Base-by-base conservation (phyloP, 257 asterid genomes). In the Rhazya stricta region DNA sequence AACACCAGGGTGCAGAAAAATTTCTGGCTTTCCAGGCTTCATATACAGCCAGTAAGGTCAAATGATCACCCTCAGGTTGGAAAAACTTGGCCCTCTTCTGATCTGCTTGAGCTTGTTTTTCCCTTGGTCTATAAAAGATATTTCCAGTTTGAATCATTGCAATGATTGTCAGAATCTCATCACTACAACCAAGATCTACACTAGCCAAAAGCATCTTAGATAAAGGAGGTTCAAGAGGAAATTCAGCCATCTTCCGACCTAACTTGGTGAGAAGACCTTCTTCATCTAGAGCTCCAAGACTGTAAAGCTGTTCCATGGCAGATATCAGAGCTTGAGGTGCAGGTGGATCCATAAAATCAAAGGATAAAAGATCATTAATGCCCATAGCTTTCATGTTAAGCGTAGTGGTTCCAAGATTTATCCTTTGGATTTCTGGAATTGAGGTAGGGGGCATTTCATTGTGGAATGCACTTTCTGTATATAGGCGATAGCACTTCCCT, bases 171-270 rank as follows among this genome's bases (percentile, higher is more conserved):
- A 94, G 82, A 76, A 91, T 91, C 87, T 94, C 98, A 79, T 94
- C 98, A 72, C 94, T 91, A 73, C 98, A 94, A 9, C 96, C 96
- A 60, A 91, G 93, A 82, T 94, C 96, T 18, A 91, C 96, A 51
- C 97, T 91, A 45, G 98, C 98, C 67, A 94, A 96, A 73, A 94
- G 91, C 97, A 91, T 91, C 83, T 94, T 94, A 19, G 96, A 91
- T 69, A 91, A 79, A 58, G 97, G 96, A 67, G 98, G 98, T 36
- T 91, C 98, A 71, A 94, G 82, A 0, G 97, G 98, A 81, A 94
- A 94, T 72, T 94, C 98, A n/a, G 97, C 97, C 98, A 94, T 94
- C 83, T 90, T 91, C 83, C 98, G 85, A 51, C 98, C 97, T 86
- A 91, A 69, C 86, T 94, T 94, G 41, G 96, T 94, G 65, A 94